A percentile compares a stretch with the other conserved stretches of the same genome.
These are phyloP conservation scores for Exophiala xenobiotica DNA, from an alignment of 2,329 filamentous ascomycete genomes.

Conservation along the genomic window DNA sequence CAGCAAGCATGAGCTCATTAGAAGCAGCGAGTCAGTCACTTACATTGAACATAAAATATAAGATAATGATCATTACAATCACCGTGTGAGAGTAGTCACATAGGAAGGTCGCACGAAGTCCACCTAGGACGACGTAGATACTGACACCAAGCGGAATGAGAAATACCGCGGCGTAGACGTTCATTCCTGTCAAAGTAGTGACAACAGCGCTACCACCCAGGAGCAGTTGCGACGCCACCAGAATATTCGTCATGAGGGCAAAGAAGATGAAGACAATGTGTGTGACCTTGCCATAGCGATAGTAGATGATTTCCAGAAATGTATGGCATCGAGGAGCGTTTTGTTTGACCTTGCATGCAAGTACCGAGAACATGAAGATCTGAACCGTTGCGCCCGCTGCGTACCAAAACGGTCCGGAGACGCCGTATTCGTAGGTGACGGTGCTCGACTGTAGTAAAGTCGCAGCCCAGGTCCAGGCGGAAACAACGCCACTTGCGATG, in stretches of 20 bases:
- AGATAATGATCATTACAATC: constrained; percentile 70
- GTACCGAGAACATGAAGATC: constrained; percentile 81
- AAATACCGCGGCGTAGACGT: constrained; percentile 77
- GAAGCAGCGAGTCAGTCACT: not conserved
- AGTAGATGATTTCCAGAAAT: constrained; percentile 78
- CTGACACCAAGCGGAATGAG: constrained; percentile 76
- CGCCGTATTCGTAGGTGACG: constrained; percentile 75
- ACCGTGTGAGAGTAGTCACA: constrained; percentile 80
- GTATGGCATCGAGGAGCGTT: constrained; percentile 39
- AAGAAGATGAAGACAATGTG: constrained; percentile 81
- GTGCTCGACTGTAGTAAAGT: constrained; percentile 64
- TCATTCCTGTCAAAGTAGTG: constrained; percentile 65
- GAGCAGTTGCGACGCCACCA: constrained; percentile 61
- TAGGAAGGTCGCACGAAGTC: constrained; percentile 61
- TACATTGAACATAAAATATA: constrained; percentile 53
- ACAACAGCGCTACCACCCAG: constrained; percentile 39
- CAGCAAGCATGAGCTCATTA: not conserved
- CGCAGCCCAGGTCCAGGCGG: constrained; percentile 73
- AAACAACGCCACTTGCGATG: constrained; percentile 81
- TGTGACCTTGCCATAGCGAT: constrained; percentile 71
- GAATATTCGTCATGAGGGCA: constrained; percentile 76
- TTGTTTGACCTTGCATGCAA: constrained; percentile 51
- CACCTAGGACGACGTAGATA: constrained; percentile 67
- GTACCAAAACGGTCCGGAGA: constrained; percentile 43
- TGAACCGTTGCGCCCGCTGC: constrained; percentile 75